Percentiles rank a stretch among this genome's conserved stretches.
Conservation (phyloP, 495 filamentous ascomycete species). For the Penicillium alfredii region DNA sequence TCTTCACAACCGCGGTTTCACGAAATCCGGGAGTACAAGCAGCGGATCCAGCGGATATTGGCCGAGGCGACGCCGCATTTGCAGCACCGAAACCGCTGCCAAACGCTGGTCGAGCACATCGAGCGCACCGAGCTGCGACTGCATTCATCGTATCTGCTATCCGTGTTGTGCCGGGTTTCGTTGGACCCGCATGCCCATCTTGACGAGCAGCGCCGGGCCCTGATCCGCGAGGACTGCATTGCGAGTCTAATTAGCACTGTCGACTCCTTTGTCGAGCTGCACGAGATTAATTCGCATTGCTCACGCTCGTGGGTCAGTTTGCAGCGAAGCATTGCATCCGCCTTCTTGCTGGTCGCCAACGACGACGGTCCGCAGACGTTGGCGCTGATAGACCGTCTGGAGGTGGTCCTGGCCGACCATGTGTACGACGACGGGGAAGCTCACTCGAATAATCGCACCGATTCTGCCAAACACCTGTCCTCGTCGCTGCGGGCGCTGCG, state of each 20-base stretch:
- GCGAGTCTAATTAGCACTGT: slow-evolving; percentile 37
- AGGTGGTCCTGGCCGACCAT: slow-evolving; percentile 37
- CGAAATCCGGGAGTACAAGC: slow-evolving; percentile 46
- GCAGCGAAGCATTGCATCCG: slow-evolving; percentile 43
- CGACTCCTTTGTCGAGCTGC: slow-evolving; percentile 42
- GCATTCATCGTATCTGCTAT: slow-evolving; percentile 54
- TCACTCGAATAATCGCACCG: slow-evolving; percentile 29
- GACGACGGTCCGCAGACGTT: slow-evolving; percentile 34
- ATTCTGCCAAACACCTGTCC: slow-evolving; percentile 36
- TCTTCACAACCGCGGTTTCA: slow-evolving; percentile 35
- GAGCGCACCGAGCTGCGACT: slow-evolving; percentile 52
- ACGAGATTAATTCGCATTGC: slow-evolving; percentile 34
- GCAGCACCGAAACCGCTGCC: slow-evolving; percentile 42
- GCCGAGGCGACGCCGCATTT: slow-evolving; percentile 48
- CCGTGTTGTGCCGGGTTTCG: slow-evolving; percentile 51
- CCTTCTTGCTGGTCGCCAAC: slow-evolving; percentile 40
- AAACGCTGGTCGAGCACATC: slow-evolving; percentile 44
- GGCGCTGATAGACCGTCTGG: slow-evolving; percentile 35
- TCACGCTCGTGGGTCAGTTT: slow-evolving; percentile 46
- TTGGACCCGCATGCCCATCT: slow-evolving; percentile 41
- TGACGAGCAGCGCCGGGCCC: slow-evolving; percentile 25
- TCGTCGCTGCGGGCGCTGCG: slow-evolving; percentile 37
- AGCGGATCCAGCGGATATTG: slow-evolving; percentile 46
- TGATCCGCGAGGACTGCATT: slow-evolving; percentile 43
- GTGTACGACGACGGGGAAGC: slow-evolving; percentile 31